phyloP scores from a whole-genome alignment of 352 stramenopile genomes.

The Lagenidium giganteum region DNA sequence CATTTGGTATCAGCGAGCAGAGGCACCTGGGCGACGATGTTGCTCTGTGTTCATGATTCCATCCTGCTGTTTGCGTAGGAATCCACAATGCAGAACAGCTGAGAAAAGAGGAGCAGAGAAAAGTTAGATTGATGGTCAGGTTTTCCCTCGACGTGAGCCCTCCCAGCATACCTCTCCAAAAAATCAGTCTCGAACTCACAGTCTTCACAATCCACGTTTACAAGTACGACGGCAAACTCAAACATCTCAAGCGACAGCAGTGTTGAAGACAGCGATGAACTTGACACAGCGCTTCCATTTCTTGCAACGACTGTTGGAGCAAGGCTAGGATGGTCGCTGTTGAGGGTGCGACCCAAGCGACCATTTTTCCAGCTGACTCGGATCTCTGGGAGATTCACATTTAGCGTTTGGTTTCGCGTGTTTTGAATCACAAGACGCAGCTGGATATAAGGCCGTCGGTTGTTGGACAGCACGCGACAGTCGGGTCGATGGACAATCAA shows the following conservation, averaged over 20 bases:
- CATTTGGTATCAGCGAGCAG: conserved; percentile 68
- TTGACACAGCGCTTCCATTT: conserved; percentile 54
- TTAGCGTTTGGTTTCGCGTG: conserved; percentile 40
- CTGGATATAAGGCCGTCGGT: conserved; percentile 41
- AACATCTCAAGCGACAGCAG: conserved; percentile 54
- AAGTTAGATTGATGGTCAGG: background rate
- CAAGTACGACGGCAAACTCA: conserved; percentile 52
- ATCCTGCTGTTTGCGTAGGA: too few relatives aligned
- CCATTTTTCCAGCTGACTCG: conserved; percentile 71
- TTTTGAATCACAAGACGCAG: conserved; percentile 72
- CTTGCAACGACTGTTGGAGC: conserved; percentile 43
- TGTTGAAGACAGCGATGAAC: too few relatives aligned
- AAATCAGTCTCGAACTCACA: conserved; percentile 80
- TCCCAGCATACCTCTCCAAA: conserved; percentile 39
- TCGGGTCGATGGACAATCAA: conserved; percentile 66
- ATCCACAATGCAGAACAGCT: conserved; percentile 62
- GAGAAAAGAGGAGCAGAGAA: background rate
- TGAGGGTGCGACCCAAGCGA: conserved; percentile 35
- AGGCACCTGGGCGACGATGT: conserved; percentile 51
- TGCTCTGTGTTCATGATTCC: too few relatives aligned
- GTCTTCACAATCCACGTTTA: conserved; percentile 57
- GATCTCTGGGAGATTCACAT: conserved; percentile 53
- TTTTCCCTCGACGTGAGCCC: too few relatives aligned
- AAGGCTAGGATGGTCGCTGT: conserved; percentile 20
- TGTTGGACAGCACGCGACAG: conserved; percentile 36